Evolutionary conservation across 805 yeast genomes (phyloP).

Genomic region (Nakazawaea wyomingensis): DNA sequence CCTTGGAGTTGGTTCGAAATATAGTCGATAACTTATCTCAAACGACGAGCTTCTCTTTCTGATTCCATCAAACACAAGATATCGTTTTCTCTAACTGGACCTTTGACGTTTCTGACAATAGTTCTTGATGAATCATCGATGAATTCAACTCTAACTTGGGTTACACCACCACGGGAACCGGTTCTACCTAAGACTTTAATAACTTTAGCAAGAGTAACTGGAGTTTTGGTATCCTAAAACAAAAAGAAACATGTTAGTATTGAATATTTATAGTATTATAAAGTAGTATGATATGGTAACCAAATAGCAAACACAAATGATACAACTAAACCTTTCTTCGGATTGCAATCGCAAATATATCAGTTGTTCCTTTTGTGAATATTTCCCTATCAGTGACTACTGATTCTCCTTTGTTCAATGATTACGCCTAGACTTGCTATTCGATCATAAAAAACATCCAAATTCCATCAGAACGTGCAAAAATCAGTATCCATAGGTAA

Average conservation of each 20-base stretch:
- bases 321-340: too few relatives aligned
- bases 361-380: too few relatives aligned
- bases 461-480: too few relatives aligned
- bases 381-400: too few relatives aligned
- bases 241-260: slow-evolving; percentile 12
- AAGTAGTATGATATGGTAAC: too few relatives aligned
- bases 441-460: too few relatives aligned
- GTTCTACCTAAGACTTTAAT: slow-evolving; percentile 99
- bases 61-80: slow-evolving; percentile 99
- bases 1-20: neutral
- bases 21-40: slow-evolving; percentile 49
- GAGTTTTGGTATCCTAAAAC: slow-evolving; percentile 60
- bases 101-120: slow-evolving; percentile 95
- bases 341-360: too few relatives aligned
- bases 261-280: neutral
- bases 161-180: slow-evolving; percentile 99
- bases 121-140: slow-evolving; percentile 93
- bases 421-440: too few relatives aligned
- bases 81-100: slow-evolving; percentile 97
- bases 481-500: too few relatives aligned
- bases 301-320: too few relatives aligned
- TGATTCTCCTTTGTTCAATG: too few relatives aligned
- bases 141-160: slow-evolving; percentile 97
- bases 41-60: slow-evolving; percentile 98
- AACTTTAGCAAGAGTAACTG: slow-evolving; percentile 99